Evolutionary conservation across 2,329 filamentous ascomycete species (phyloP).

Genomic region (Ophiocordyceps robertsii): DNA sequence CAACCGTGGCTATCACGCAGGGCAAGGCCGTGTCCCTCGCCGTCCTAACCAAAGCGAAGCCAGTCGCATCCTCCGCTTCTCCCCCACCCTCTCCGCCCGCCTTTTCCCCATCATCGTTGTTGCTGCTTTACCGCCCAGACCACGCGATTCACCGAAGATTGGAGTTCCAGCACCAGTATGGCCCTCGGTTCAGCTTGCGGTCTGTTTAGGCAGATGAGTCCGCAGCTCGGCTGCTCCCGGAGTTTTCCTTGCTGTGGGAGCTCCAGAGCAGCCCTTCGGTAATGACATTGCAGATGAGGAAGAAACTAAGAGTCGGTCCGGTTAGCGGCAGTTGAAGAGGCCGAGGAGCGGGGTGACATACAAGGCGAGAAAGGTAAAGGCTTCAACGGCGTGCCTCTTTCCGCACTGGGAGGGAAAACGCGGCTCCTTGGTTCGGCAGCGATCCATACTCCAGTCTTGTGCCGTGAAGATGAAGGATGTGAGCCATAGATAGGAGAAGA

Average conservation of each 20-base stretch:
- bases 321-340: background rate
- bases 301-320: slow-evolving; percentile 4
- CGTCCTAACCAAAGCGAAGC: too few relatives aligned
- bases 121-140: too few relatives aligned
- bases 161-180: too few relatives aligned
- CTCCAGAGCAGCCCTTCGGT: slow-evolving; percentile 4
- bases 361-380: slow-evolving; percentile 13
- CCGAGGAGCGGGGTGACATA: slow-evolving; percentile 2
- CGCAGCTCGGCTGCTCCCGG: too few relatives aligned
- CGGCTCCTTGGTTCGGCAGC: slow-evolving; percentile 1
- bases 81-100: too few relatives aligned
- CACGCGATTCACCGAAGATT: too few relatives aligned
- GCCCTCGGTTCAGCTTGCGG: too few relatives aligned
- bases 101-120: too few relatives aligned
- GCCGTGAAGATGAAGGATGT: slow-evolving; percentile 13
- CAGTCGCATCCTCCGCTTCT: too few relatives aligned
- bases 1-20: too few relatives aligned
- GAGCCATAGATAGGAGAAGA: slow-evolving; percentile 14
- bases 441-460: slow-evolving; percentile 8
- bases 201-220: too few relatives aligned
- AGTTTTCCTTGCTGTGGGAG: background rate
- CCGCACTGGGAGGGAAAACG: slow-evolving; percentile 5
- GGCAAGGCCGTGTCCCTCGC: too few relatives aligned
- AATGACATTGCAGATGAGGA: slow-evolving; percentile 7
- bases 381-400: slow-evolving; percentile 9